Base-by-base conservation (phyloP, 306 rosid genomes). In the Fragaria ananassa region DNA sequence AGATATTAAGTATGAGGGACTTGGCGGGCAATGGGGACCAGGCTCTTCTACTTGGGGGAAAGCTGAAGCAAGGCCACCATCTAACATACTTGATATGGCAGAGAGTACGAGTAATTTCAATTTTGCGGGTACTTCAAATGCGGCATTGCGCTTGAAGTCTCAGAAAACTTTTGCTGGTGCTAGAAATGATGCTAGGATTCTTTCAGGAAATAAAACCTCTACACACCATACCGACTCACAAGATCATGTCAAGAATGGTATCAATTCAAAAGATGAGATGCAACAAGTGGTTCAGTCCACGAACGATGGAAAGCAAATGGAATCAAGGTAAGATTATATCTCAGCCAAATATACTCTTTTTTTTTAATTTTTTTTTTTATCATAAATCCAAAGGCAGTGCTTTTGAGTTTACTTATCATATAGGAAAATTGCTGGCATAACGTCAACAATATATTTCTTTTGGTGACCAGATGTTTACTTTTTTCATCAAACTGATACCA, bases 271-370 rank as follows among this genome's bases (percentile, higher is more conserved):
- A 68, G 78, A 74, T 57, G 78, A 74, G 78, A 79, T 54, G 49
- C 71, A 64, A 86, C 91, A 81, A 77, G 74, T 23, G 66, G 88
- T 69, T 66, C 88, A 77, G 73, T 68, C 82, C 14, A 65, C 78
- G 79, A 76, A 78, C 77, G 84, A 69, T 79, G 76, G 67, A 78
- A 86, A 79, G 49, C 86, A 74, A 77, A 76, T 64, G 70, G 76
- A 70, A 75, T 78, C 86, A 75, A 92, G 97, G 99, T 95, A 70
- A 77, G 89, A 65, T 78, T 78, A 56, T 51, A 65, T 42, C 51
- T 57, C 45, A 70, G 77, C 62, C 74, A 72, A 56, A 27, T 74
- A 68, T 71, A 56, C 47, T 77, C 60, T 71, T 71, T 51, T 51
- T 39, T 81, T 82, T 77, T 60, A 68, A 68, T 58, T 51, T 39